phyloP scores from a whole-genome alignment of 768 basidiomycete species.

The Tricholoma flavovirens region DNA sequence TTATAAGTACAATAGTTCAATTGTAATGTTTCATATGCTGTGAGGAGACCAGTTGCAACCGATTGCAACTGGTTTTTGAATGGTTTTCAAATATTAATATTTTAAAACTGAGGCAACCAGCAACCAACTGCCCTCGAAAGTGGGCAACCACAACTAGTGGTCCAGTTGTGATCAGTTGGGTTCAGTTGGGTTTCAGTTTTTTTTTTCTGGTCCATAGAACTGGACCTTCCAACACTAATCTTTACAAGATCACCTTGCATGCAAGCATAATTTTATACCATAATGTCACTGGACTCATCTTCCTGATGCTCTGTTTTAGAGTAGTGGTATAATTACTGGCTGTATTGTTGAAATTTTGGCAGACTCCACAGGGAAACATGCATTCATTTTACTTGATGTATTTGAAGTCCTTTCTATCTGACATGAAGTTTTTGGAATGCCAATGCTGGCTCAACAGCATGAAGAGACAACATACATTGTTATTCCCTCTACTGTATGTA shows the following conservation, averaged over 20 bases:
- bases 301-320: not conserved
- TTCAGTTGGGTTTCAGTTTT: no score
- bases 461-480: slow-evolving; percentile 5
- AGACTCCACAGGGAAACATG: not conserved
- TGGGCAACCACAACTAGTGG: no score
- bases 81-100: no score
- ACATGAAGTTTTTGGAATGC: slow-evolving; percentile 20
- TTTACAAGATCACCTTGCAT: slow-evolving; percentile 16
- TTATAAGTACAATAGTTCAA: no score
- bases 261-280: slow-evolving; percentile 2
- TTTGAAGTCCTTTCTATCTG: slow-evolving; percentile 12
- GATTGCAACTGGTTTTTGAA: no score
- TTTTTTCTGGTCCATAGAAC: no score
- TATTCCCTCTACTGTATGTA: slow-evolving; percentile 13
- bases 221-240: no score
- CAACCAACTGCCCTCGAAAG: no score
- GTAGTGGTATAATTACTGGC: slow-evolving; percentile 9
- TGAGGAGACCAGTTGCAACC: no score
- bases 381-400: slow-evolving; percentile 13
- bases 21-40: no score
- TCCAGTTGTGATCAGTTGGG: no score
- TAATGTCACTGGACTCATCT: not conserved
- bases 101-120: no score
- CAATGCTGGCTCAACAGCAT: slow-evolving; percentile 12
- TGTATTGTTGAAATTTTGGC: slow-evolving; percentile 17